Evolutionary conservation across 83 land plant species (phyloP).

Genomic region (Larix sibirica): DNA sequence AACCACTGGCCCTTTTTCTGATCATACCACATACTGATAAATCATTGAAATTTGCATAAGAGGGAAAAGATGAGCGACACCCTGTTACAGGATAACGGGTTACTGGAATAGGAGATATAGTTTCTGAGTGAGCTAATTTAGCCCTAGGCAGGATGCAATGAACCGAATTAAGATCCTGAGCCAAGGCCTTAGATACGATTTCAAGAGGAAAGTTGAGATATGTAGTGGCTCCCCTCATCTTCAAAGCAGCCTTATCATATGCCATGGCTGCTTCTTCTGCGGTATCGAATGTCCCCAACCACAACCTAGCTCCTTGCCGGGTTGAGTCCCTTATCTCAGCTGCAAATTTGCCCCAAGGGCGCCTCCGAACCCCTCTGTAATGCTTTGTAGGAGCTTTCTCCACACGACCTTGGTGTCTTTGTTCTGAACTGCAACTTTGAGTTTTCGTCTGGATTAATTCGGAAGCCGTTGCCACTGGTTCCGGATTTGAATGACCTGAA

Average conservation of each 20-base stretch:
- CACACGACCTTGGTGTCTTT: background rate
- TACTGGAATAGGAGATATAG: no score
- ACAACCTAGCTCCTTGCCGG: background rate
- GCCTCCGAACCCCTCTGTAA: background rate
- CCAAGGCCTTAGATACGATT: background rate
- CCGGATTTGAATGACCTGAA: background rate
- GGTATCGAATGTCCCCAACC: conserved; percentile 1
- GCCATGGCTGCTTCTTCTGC: conserved; percentile 10
- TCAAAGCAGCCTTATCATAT: background rate
- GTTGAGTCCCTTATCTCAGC: background rate
- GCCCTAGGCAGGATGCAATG: no score
- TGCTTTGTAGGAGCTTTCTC: background rate
- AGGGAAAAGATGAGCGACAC: background rate
- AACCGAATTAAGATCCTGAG: background rate
- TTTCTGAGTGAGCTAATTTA: background rate
- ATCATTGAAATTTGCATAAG: background rate
- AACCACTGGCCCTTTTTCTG: background rate
- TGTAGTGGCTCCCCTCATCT: background rate
- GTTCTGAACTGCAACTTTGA: background rate
- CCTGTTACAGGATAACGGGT: background rate
- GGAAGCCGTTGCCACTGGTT: background rate
- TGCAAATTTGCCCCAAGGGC: background rate
- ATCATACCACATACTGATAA: background rate
- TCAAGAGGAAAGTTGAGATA: background rate
- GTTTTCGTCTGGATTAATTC: background rate